Base-by-base conservation (phyloP, 345 rosid genomes). In the Murraya koenigii region DNA sequence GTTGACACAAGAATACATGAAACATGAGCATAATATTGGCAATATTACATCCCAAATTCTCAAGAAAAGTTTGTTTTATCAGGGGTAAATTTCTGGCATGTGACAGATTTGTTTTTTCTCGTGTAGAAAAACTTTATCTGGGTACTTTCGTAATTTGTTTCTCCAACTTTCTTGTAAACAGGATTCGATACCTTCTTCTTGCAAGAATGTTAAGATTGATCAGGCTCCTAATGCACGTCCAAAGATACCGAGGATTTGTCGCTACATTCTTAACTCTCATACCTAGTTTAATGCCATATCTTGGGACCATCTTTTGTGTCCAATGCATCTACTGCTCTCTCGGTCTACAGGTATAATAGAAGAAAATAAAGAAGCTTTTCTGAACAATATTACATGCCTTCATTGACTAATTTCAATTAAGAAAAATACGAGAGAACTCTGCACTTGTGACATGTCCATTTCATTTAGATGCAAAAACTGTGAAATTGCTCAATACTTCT, bases 131-230 rank as follows among this genome's bases (percentile, higher is more conserved):
- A 19, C 28, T 35, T 25, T 20, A 44, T 39, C 39, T 59, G 71
- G 54, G 36, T 38, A 66, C 61, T 72, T 58, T 67, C 22, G 72
- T 69, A 59, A 47, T 67, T 79, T 73, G 56, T 56, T 49, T 67
- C 17, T 75, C 19, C 49, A 52, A 35, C 23, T 47, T 71, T 80
- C 79, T 58, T 81, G n/a, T 76, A 78, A 67, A 61, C 90, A 96
- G 99, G 99, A 96, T 96, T 62, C 98, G 99, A 58, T 96, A 96
- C 87, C 97, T 96, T 75, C 95, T 96, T 36, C 91, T 96, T 75
- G 99, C 97, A 63, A 88, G 99, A 92, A 69, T 96, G 97, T 77
- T 96, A 60, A 86, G 99, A 82, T 82, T 96, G 88, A 91, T 94
- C 73, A 91, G 99, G 85, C 82, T 96, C 76, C 83, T 96, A 71